Conservation (phyloP, 129 eudicot genomes). For the Flaveria trinervia region DNA sequence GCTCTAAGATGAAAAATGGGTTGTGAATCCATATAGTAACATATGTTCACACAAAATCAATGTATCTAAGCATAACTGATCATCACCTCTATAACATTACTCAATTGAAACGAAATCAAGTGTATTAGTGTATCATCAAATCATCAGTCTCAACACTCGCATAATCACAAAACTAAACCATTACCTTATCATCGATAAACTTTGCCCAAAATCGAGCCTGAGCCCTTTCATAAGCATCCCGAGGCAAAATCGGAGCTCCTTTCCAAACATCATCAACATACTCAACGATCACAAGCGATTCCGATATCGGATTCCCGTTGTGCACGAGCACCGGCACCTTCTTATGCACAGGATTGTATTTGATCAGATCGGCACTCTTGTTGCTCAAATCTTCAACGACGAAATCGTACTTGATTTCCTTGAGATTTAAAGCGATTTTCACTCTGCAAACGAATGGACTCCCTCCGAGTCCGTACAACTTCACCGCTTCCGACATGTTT, state of each 20-base stretch:
- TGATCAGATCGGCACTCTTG: conserved; percentile 13
- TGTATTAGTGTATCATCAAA: no score
- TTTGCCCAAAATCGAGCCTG: conserved; percentile 19
- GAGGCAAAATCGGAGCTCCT: background rate
- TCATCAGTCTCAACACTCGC: no score
- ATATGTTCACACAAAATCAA: no score
- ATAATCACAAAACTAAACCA: background rate
- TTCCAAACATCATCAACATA: conserved; percentile 6
- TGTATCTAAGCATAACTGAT: no score
- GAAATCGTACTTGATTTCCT: background rate
- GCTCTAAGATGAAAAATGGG: no score
- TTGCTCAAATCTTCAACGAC: conserved; percentile 1
- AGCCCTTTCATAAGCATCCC: background rate
- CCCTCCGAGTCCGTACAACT: background rate
- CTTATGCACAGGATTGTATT: background rate
- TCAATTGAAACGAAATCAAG: no score
- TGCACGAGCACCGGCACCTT: conserved; percentile 1
- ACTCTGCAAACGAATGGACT: conserved; percentile 1
- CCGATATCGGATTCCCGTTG: conserved; percentile 14
- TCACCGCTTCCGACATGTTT: conserved; percentile 9
- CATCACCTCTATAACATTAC: no score
- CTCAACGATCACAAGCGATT: conserved; percentile 15
- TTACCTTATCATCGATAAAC: conserved; percentile 12
- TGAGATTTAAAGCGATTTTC: background rate
- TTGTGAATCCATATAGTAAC: no score